Evolutionary conservation across 2,329 filamentous ascomycete species (phyloP).

Genomic region (Lizonia empirigonia): DNA sequence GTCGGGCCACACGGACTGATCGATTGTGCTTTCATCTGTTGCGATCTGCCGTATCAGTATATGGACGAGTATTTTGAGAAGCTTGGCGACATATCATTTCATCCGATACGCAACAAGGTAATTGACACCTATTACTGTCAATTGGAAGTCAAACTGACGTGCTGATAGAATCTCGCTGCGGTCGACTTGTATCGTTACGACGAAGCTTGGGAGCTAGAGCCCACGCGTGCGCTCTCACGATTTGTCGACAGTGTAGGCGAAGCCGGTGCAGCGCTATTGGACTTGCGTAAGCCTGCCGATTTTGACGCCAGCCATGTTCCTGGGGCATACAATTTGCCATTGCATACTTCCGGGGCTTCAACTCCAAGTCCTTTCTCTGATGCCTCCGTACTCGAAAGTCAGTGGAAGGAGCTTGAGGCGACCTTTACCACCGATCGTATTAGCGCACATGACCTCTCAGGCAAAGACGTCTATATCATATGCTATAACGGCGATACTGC

Average conservation of each 20-base stretch:
- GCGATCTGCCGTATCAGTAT: constrained; percentile 68
- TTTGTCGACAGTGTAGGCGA: constrained; percentile 8
- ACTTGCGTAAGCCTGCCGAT: constrained; percentile 26
- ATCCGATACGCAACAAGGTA: constrained; percentile 26
- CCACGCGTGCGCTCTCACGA: constrained; percentile 17
- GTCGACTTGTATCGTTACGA: constrained; percentile 32
- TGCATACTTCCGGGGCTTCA: constrained; percentile 20
- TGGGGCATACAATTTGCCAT: constrained; percentile 27
- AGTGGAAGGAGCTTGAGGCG: constrained; percentile 28
- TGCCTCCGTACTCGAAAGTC: constrained; percentile 20
- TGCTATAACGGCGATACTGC: constrained; percentile 29
- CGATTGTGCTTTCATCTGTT: constrained; percentile 59
- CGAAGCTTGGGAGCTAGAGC: constrained; percentile 28
- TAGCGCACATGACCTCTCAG: constrained; percentile 25
- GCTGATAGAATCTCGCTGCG: constrained; percentile 19
- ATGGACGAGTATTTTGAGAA: constrained; percentile 65
- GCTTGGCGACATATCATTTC: constrained; percentile 48
- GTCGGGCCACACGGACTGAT: constrained; percentile 16
- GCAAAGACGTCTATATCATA: constrained; percentile 25
- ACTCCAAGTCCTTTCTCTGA: constrained; percentile 25
- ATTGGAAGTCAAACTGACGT: neutral
- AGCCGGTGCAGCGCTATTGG: constrained; percentile 14
- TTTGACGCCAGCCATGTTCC: constrained; percentile 24
- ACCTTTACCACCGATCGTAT: constrained; percentile 25
- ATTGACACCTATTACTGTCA: neutral